phyloP scores from a whole-genome alignment of 1,284 basidiomycete genomes.

The Neolentinus lepideus region DNA sequence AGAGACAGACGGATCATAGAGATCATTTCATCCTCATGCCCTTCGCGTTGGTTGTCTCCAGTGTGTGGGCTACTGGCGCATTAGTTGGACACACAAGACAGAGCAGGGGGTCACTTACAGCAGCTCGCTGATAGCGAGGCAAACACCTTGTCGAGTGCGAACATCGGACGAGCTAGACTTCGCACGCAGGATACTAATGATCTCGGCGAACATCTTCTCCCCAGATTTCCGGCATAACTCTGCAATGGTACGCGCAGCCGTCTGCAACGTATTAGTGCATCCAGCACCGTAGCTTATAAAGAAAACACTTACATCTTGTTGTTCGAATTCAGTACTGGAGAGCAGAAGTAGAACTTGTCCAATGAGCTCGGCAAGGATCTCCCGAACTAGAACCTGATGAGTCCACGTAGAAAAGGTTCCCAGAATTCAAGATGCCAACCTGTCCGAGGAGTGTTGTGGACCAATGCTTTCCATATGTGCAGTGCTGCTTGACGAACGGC shows the following conservation, averaged over 20 bases:
- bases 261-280: slow-evolving; percentile 35
- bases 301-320: slow-evolving; percentile 69
- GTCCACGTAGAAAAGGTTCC: background rate
- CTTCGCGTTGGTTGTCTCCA: slow-evolving; percentile 81
- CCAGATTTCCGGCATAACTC: slow-evolving; percentile 97
- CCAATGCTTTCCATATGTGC: slow-evolving; percentile 98
- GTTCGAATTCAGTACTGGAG: slow-evolving; percentile 76
- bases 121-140: slow-evolving; percentile 82
- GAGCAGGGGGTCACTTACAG: slow-evolving; percentile 45
- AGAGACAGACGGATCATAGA: slow-evolving; percentile 79
- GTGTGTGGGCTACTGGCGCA: slow-evolving; percentile 61
- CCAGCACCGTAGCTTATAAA: background rate
- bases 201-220: slow-evolving; percentile 85
- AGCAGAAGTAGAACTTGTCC: slow-evolving; percentile 71
- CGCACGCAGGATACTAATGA: slow-evolving; percentile 70
- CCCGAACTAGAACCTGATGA: slow-evolving; percentile 57
- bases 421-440: slow-evolving; percentile 32
- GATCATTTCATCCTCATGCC: slow-evolving; percentile 88
- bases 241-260: slow-evolving; percentile 76
- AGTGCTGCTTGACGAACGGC: slow-evolving; percentile 89
- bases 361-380: slow-evolving; percentile 87
- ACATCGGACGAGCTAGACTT: slow-evolving; percentile 69
- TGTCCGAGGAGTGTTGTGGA: slow-evolving; percentile 84
- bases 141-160: slow-evolving; percentile 83
- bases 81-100: background rate